phyloP scores from a whole-genome alignment of 441 rosid genomes.

The Adansonia rubrostipa region DNA sequence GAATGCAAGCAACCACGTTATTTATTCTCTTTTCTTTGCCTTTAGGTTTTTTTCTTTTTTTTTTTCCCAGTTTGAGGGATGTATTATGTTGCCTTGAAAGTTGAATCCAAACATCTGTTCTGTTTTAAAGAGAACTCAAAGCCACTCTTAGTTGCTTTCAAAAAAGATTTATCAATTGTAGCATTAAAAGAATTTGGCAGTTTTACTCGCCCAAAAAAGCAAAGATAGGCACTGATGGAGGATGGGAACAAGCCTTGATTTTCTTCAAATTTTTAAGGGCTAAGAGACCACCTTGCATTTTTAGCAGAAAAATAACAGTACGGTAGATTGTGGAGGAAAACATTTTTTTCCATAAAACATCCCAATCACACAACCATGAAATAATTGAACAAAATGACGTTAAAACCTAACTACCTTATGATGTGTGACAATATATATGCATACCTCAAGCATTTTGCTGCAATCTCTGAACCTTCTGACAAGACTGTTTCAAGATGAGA shows the following conservation, averaged over 20 bases:
- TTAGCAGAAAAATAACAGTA: constrained; percentile 8
- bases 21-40: too few species aligned
- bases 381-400: neutral
- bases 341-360: neutral
- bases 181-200: neutral
- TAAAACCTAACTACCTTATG: neutral
- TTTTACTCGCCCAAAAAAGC: neutral
- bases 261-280: neutral
- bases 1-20: neutral
- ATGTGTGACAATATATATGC: constrained; percentile 16
- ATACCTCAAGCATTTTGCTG: constrained; percentile 87
- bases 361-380: neutral
- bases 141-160: neutral
- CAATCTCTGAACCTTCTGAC: constrained; percentile 70
- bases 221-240: neutral
- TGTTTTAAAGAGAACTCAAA: neutral
- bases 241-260: neutral
- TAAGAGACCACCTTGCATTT: neutral
- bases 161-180: neutral
- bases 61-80: neutral
- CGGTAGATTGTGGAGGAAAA: neutral
- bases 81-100: neutral
- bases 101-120: constrained; percentile 11
- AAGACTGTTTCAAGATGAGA: constrained; percentile 67
- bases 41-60: neutral